Conservation (phyloP, 768 basidiomycete species). For the Leccinellum albellum region DNA sequence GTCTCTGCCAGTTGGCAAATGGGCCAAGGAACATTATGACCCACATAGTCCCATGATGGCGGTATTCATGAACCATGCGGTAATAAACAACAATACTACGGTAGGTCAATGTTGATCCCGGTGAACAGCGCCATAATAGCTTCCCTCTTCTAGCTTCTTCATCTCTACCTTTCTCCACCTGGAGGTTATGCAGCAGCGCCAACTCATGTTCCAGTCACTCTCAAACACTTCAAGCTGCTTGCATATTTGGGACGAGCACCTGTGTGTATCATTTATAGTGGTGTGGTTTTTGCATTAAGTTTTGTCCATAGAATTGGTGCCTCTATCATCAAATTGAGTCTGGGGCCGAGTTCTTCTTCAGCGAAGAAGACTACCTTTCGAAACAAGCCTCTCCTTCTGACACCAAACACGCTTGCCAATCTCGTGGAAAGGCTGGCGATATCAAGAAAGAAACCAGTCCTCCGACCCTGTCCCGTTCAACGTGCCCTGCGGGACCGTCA, state of each 20-base stretch:
- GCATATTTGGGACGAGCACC: slow-evolving; percentile 61
- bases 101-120: slow-evolving; percentile 14
- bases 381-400: slow-evolving; percentile 24
- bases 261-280: slow-evolving; percentile 36
- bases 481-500: slow-evolving; percentile 13
- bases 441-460: slow-evolving; percentile 43
- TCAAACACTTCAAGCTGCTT: slow-evolving; percentile 74
- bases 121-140: not conserved
- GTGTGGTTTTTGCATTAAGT: not conserved
- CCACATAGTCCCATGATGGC: slow-evolving; percentile 56
- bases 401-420: slow-evolving; percentile 24
- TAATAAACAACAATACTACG: slow-evolving; percentile 57
- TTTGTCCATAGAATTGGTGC: slow-evolving; percentile 40
- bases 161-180: slow-evolving; percentile 39
- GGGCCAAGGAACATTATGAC: slow-evolving; percentile 58
- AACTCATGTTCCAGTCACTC: slow-evolving; percentile 60
- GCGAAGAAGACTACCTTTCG: slow-evolving; percentile 64
- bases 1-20: slow-evolving; percentile 52
- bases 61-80: slow-evolving; percentile 67
- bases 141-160: slow-evolving; percentile 41
- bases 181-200: slow-evolving; percentile 18
- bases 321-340: slow-evolving; percentile 60
- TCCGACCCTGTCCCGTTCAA: slow-evolving; percentile 26
- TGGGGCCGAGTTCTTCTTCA: slow-evolving; percentile 66
- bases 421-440: slow-evolving; percentile 25